A percentile compares a stretch with the other conserved stretches of the same genome.
Conservation (phyloP, 441 rosid genomes). For the Syzygium syzygioides region DNA sequence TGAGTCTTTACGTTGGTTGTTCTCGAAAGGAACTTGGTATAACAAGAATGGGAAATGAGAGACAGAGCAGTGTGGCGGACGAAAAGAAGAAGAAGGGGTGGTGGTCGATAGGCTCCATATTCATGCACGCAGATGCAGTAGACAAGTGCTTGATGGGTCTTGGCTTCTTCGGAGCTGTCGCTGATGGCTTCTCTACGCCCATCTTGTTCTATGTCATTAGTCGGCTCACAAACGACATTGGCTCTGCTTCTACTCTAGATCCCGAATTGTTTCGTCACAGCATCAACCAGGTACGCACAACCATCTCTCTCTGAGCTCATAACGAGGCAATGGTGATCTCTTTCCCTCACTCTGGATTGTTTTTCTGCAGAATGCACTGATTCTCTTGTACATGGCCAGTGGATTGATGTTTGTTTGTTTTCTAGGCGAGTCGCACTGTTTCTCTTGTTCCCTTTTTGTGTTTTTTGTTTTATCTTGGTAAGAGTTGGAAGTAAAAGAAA, state of each 20-base stretch:
- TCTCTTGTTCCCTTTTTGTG: not conserved
- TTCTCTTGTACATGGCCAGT: conserved; percentile 56
- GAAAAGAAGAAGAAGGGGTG: not conserved
- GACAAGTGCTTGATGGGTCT: conserved; percentile 60
- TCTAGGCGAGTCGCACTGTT: conserved; percentile 37
- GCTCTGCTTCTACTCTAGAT: conserved; percentile 22
- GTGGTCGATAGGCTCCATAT: conserved; percentile 44
- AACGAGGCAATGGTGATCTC: not conserved
- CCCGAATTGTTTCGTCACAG: conserved; percentile 24
- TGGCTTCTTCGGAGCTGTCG: conserved; percentile 62
- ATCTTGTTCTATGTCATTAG: conserved; percentile 49
- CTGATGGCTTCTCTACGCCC: conserved; percentile 65
- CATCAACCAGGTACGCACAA: conserved; percentile 40
- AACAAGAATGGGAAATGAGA: not conserved
- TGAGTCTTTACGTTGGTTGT: not conserved
- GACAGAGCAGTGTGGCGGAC: not conserved
- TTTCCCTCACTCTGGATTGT: not conserved
- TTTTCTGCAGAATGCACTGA: conserved; percentile 48
- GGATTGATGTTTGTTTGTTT: conserved; percentile 67
- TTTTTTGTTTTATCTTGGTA: not conserved
- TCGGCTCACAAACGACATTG: conserved; percentile 64
- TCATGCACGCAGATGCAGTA: conserved; percentile 62
- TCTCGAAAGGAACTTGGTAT: not conserved
- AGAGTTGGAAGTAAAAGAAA: not conserved
- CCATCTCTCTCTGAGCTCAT: not conserved